Percentiles rank a stretch among this genome's conserved stretches.
Evolutionary conservation across 305 asterid species (phyloP).

Genomic region (Fraxinus velutina): DNA sequence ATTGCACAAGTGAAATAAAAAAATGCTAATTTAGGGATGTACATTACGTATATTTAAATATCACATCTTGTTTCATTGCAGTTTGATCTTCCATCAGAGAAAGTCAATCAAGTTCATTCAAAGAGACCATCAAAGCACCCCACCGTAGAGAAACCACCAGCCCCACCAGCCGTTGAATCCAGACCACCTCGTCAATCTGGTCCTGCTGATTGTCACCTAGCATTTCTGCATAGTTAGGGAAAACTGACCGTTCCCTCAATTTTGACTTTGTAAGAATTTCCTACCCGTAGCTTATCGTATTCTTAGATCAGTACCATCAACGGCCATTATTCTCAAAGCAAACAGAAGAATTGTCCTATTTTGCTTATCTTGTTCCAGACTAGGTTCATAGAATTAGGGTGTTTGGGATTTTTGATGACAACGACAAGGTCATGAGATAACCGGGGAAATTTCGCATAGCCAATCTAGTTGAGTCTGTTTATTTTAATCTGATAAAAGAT

Average conservation of each 20-base stretch:
- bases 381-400: constrained; percentile 6
- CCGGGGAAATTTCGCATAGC: background rate
- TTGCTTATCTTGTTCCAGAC: constrained; percentile 15
- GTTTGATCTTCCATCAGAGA: constrained; percentile 57
- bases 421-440: background rate
- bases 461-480: background rate
- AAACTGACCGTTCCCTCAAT: background rate
- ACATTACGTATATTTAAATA: background rate
- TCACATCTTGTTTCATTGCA: constrained; percentile 28
- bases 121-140: constrained; percentile 45
- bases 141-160: constrained; percentile 36
- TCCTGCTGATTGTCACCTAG: constrained; percentile 32
- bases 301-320: background rate
- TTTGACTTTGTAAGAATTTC: background rate
- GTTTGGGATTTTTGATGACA: constrained; percentile 14
- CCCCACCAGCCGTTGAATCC: constrained; percentile 28
- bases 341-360: background rate
- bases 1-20: background rate
- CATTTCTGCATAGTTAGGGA: constrained; percentile 50
- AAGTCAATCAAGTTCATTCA: constrained; percentile 47
- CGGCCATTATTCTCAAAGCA: background rate
- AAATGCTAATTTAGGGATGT: background rate
- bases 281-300: background rate
- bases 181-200: constrained; percentile 21
- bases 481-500: background rate